These are phyloP conservation scores for Phlegmacium glaucopus DNA, from an alignment of 768 basidiomycete species.

Conservation along the genomic window DNA sequence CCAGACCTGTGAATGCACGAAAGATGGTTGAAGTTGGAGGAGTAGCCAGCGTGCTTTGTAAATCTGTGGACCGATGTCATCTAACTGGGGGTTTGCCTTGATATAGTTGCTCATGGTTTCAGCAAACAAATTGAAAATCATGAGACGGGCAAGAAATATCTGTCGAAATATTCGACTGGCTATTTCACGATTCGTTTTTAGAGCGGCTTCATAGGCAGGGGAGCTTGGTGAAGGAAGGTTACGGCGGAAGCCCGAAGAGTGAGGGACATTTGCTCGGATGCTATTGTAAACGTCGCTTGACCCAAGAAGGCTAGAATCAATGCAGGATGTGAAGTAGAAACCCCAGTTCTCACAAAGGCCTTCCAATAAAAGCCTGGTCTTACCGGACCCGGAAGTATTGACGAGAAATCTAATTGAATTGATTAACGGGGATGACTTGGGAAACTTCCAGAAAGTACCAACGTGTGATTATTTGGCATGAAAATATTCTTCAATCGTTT, in stretches of 20 bases:
- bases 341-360: constrained; percentile 45
- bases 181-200: constrained; percentile 34
- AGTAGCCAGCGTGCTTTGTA: constrained; percentile 38
- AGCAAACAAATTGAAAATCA: constrained; percentile 37
- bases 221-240: constrained; percentile 30
- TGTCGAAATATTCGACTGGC: constrained; percentile 34
- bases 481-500: constrained; percentile 37
- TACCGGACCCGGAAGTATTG: constrained; percentile 47
- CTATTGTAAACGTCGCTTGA: constrained; percentile 41
- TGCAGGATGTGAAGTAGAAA: constrained; percentile 43
- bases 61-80: constrained; percentile 9
- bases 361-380: constrained; percentile 41
- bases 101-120: constrained; percentile 24
- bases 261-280: constrained; percentile 34
- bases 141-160: constrained; percentile 38
- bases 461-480: constrained; percentile 42
- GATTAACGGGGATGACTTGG: not conserved
- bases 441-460: constrained; percentile 12
- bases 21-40: constrained; percentile 38
- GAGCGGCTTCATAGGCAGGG: constrained; percentile 25
- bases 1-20: constrained; percentile 33
- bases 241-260: constrained; percentile 27
- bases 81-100: not conserved
- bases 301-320: constrained; percentile 41
- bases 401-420: constrained; percentile 35